Conservation (phyloP, 2,329 filamentous ascomycete genomes). For the Colletotrichum brevisporum region DNA sequence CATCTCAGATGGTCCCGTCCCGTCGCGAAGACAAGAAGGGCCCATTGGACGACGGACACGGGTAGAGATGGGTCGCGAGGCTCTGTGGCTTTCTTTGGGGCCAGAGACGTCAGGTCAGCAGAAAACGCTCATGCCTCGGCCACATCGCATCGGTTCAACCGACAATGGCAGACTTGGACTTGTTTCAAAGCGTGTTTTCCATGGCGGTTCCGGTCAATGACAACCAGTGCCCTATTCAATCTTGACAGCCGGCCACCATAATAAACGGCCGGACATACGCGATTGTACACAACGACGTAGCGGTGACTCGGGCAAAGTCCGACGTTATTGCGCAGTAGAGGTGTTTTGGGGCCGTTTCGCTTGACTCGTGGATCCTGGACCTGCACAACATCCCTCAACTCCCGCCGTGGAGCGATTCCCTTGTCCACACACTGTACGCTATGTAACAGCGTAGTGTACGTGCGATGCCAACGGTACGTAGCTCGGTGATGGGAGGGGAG, state of each 20-base stretch:
- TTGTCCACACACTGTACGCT: constrained; percentile 9
- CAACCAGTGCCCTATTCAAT: constrained; percentile 4
- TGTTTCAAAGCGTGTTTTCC: constrained; percentile 23
- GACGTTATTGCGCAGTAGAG: constrained; percentile 23
- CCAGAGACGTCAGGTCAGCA: constrained; percentile 13
- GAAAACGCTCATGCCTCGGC: constrained; percentile 27
- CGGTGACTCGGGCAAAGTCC: constrained; percentile 40
- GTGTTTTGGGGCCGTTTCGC: constrained; percentile 44
- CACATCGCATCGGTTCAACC: constrained; percentile 8
- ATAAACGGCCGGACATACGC: constrained; percentile 23
- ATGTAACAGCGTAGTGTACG: constrained; percentile 9
- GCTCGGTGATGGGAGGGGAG: not conserved
- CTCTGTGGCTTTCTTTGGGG: constrained; percentile 34
- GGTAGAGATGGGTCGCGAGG: constrained; percentile 40
- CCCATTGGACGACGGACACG: constrained; percentile 35
- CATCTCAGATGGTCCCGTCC: constrained; percentile 40
- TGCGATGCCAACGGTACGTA: constrained; percentile 16
- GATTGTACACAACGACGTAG: constrained; percentile 23
- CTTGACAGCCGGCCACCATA: constrained; percentile 14
- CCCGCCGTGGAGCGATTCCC: constrained; percentile 25
- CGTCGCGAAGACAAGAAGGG: constrained; percentile 24
- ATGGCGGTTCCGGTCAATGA: not conserved
- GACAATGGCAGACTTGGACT: constrained; percentile 12
- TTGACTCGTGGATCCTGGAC: constrained; percentile 55
- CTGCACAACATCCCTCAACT: constrained; percentile 49